phyloP scores from a whole-genome alignment of 2,329 filamentous ascomycete species.

The Neopestalotiopsis rosae region DNA sequence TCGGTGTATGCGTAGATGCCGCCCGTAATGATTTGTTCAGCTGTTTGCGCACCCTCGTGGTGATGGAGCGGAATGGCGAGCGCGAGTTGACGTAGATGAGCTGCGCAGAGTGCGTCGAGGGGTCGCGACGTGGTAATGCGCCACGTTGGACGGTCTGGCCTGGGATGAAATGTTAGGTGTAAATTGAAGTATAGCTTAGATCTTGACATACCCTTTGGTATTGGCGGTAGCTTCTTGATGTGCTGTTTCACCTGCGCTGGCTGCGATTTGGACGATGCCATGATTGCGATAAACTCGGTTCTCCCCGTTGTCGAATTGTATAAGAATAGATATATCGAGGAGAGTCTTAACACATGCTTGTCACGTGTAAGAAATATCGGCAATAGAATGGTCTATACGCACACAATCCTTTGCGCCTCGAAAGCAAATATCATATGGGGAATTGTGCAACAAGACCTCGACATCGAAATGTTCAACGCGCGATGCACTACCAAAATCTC shows the following conservation, averaged over 20 bases:
- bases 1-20: conserved; percentile 31
- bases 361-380: neutral
- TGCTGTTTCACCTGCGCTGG: conserved; percentile 22
- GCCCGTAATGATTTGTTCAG: conserved; percentile 58
- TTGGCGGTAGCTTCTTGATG: conserved; percentile 34
- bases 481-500: neutral
- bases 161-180: conserved; percentile 32
- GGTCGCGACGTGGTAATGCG: conserved; percentile 48
- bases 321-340: neutral
- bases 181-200: neutral
- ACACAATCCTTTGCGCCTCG: neutral
- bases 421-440: neutral
- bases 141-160: conserved; percentile 56
- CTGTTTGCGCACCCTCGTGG: conserved; percentile 68
- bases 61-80: conserved; percentile 71
- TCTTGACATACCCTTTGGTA: conserved; percentile 33
- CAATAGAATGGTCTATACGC: neutral
- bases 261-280: conserved; percentile 7
- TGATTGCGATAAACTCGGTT: neutral
- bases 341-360: neutral
- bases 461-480: neutral
- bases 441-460: neutral
- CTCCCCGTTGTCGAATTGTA: neutral
- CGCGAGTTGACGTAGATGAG: conserved; percentile 69
- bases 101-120: conserved; percentile 39